These are phyloP conservation scores for Cyberlindnera maclurae DNA, from an alignment of 805 yeast species.

Conservation along the genomic window DNA sequence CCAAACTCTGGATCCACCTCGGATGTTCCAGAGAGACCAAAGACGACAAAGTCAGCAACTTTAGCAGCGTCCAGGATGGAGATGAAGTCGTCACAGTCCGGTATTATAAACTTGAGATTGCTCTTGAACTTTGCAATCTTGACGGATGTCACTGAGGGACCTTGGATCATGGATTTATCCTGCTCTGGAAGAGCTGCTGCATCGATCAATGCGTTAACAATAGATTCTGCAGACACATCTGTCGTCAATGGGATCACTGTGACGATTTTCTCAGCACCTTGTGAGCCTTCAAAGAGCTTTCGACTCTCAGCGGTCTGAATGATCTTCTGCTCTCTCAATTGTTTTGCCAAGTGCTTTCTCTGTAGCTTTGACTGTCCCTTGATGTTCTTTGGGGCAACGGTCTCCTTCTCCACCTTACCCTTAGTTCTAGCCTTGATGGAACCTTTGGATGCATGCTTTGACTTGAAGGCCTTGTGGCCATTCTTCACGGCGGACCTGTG, in stretches of 20 bases:
- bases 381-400: slow-evolving; percentile 24
- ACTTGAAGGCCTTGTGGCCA: slow-evolving; percentile 84
- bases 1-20: slow-evolving; percentile 80
- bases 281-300: slow-evolving; percentile 69
- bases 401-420: slow-evolving; percentile 80
- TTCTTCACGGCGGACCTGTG: slow-evolving; percentile 82
- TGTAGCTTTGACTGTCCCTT: slow-evolving; percentile 42
- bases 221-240: slow-evolving; percentile 54
- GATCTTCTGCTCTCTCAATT: slow-evolving; percentile 68
- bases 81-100: slow-evolving; percentile 58
- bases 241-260: slow-evolving; percentile 73
- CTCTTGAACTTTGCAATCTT: slow-evolving; percentile 65
- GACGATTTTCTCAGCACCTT: slow-evolving; percentile 78
- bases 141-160: slow-evolving; percentile 46
- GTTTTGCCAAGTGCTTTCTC: slow-evolving; percentile 73
- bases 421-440: slow-evolving; percentile 71
- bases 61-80: slow-evolving; percentile 80
- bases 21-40: slow-evolving; percentile 79
- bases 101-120: slow-evolving; percentile 63
- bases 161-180: slow-evolving; percentile 26
- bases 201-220: slow-evolving; percentile 45
- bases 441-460: slow-evolving; percentile 87
- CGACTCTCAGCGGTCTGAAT: slow-evolving; percentile 49
- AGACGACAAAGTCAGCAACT: slow-evolving; percentile 81
- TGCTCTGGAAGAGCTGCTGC: slow-evolving; percentile 27